These are phyloP conservation scores for Fraxinus velutina DNA, from an alignment of 305 asterid species.

Conservation along the genomic window DNA sequence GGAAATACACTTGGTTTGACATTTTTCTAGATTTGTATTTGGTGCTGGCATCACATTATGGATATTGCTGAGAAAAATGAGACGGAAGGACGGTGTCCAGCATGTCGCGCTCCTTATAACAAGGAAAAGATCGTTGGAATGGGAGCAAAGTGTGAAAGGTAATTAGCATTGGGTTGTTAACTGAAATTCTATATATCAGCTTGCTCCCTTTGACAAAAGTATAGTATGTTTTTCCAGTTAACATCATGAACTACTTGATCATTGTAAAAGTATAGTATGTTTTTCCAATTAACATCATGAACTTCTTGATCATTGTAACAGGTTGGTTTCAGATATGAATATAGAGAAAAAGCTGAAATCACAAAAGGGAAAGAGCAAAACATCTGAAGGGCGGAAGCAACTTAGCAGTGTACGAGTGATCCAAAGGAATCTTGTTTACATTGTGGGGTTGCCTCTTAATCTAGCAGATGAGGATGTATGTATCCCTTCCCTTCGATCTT, in stretches of 20 bases:
- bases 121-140: slow-evolving; percentile 94
- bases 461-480: slow-evolving; percentile 87
- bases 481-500: background rate
- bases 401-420: slow-evolving; percentile 81
- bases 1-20: slow-evolving; percentile 12
- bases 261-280: slow-evolving; percentile 7
- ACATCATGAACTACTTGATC: slow-evolving; percentile 9
- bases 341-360: slow-evolving; percentile 65
- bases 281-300: slow-evolving; percentile 6
- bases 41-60: slow-evolving; percentile 99
- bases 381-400: slow-evolving; percentile 82
- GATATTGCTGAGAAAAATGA: slow-evolving; percentile 97
- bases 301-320: slow-evolving; percentile 25
- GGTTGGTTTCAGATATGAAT: slow-evolving; percentile 72
- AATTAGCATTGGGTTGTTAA: slow-evolving; percentile 16
- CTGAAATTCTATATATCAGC: slow-evolving; percentile 1
- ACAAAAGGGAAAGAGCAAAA: slow-evolving; percentile 70
- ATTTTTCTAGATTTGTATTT: slow-evolving; percentile 72
- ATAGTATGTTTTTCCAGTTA: slow-evolving; percentile 7
- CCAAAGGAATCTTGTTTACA: slow-evolving; percentile 88
- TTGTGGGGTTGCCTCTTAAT: slow-evolving; percentile 86
- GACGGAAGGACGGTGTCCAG: slow-evolving; percentile 94
- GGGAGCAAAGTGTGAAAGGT: slow-evolving; percentile 79
- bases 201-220: background rate
- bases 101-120: slow-evolving; percentile 92